Evolutionary conservation across 2,329 filamentous ascomycete species (phyloP), one percentile per base, ranked within the genome.

Genomic region (Septoria petroselini): DNA sequence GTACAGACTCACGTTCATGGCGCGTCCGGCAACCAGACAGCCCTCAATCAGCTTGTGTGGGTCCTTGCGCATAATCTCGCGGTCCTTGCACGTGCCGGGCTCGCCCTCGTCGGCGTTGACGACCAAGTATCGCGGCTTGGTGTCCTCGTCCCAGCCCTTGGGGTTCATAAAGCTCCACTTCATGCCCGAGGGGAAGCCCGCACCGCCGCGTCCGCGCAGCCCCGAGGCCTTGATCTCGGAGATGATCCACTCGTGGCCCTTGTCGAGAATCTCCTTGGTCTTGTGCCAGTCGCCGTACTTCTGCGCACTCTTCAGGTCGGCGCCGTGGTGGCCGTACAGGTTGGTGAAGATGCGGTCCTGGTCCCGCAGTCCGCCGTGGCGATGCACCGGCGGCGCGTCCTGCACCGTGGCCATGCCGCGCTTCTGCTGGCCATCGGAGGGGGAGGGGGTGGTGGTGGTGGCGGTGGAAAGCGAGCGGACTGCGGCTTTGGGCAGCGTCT

Each of bases 121-220:
- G 55, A 98, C 91, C 48, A 98, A 79, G 69, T 98, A 98, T 66
- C 93, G 85, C 59, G 93, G 93, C 75, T 95, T 95, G 64, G 73
- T 86, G 71, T 97, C 93, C 76, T 98, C 95, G 66, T 98, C 91
- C 93, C 93, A 98, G 65, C 90, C 93, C 76, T 96, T 96, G 79
- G 91, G 91, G 80, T 98, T 98, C 93, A 98, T 98, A 74, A 98
- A 98, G 54, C 39, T 57, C 88, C 93, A 98, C 91, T 98, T 98
- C 78, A 98, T 77, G 57, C 93, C 93, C 31, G 91, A 97, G 56
- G 93, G 93, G 72, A 98, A 98, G 67, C 93, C 93, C 72, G 93
- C 93, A 74, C 93, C 93, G 73, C 93, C 93, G 76, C 93, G 87
- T 64, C 93, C 93, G 73, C 93, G 84, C 58, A 98, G 82, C 65